phyloP scores from a whole-genome alignment of 306 rosid species.

The Hylodesmum podocarpum region DNA sequence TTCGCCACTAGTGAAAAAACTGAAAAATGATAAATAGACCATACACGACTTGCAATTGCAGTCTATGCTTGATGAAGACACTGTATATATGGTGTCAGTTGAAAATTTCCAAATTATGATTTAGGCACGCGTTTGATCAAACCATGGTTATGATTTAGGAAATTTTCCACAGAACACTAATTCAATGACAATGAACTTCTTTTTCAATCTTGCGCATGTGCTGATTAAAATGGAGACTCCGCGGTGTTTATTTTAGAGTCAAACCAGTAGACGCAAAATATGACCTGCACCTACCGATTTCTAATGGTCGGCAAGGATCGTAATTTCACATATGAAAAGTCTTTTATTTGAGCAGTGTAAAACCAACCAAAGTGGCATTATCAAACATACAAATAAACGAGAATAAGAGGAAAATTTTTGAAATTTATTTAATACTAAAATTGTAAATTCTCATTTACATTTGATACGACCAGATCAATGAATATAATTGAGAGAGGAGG shows the following conservation, averaged over 20 bases:
- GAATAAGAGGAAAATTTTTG: too few relatives aligned
- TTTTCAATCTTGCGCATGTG: neutral
- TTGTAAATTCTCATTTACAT: neutral
- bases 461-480: neutral
- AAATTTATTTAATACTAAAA: too few relatives aligned
- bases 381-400: too few relatives aligned
- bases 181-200: neutral
- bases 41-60: neutral
- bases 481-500: constrained; percentile 6
- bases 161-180: neutral
- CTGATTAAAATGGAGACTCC: neutral
- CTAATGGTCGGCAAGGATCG: neutral
- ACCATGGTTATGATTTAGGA: neutral
- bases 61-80: neutral
- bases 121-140: neutral
- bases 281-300: neutral
- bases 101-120: neutral
- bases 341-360: too few relatives aligned
- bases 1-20: neutral
- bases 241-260: neutral
- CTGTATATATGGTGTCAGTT: neutral
- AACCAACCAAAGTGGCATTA: too few relatives aligned
- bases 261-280: neutral
- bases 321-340: neutral
- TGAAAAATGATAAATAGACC: neutral